Percentiles rank a stretch among this genome's conserved stretches.
phyloP scores from a whole-genome alignment of 371 early-diverging fungal species.

The Blastocladiella emersonii region DNA sequence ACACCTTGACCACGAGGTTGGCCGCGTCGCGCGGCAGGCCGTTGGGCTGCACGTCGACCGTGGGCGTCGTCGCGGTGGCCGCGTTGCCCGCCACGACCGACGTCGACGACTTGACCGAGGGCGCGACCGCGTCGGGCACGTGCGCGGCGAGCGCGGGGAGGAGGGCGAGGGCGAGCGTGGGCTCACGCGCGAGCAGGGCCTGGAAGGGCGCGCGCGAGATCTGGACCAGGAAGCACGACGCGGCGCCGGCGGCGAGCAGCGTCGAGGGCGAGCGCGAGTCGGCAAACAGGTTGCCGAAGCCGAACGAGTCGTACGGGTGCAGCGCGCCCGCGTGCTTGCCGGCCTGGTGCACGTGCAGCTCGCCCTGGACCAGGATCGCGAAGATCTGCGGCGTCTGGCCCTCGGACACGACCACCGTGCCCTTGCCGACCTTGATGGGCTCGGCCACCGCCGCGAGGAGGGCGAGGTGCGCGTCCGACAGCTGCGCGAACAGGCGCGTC shows the following conservation, averaged over 20 bases:
- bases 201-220: neutral
- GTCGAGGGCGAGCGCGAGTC: neutral
- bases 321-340: neutral
- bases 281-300: neutral
- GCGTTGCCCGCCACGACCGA: neutral
- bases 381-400: neutral
- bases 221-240: neutral
- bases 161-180: neutral
- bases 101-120: neutral
- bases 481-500: neutral
- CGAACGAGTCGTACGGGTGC: neutral
- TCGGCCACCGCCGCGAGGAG: neutral
- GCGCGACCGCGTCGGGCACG: neutral
- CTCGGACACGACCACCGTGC: neutral
- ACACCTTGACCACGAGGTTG: neutral
- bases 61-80: neutral
- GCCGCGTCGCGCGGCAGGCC: neutral
- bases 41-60: neutral
- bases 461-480: neutral
- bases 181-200: neutral
- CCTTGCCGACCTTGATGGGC: conserved; percentile 1
- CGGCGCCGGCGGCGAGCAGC: neutral
- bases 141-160: neutral
- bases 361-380: neutral
- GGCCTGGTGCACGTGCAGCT: neutral